A percentile compares a stretch with the other conserved stretches of the same genome.
phyloP scores from a whole-genome alignment of 305 asterid species.

The Rubia occidens region DNA sequence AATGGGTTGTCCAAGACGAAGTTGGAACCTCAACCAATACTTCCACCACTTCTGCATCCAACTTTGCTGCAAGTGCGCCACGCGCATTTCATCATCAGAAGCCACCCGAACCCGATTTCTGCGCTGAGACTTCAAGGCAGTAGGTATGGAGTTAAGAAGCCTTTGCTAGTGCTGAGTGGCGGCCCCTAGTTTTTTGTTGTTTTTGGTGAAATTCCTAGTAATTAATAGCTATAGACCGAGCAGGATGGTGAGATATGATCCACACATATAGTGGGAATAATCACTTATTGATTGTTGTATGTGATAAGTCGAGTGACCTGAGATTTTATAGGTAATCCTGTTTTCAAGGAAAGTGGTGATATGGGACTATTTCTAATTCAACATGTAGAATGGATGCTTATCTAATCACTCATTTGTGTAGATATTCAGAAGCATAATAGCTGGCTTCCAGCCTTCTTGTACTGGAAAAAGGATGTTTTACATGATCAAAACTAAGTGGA shows the following conservation, averaged over 20 bases:
- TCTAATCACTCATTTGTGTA: not conserved
- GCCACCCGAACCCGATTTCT: conserved; percentile 65
- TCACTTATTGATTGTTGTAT: not conserved
- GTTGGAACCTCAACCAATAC: conserved; percentile 28
- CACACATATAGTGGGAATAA: no score
- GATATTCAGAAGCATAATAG: no score
- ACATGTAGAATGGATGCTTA: no score
- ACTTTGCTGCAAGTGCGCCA: conserved; percentile 37
- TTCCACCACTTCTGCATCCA: conserved; percentile 44
- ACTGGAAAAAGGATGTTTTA: no score
- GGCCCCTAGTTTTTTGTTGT: no score
- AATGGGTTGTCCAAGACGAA: conserved; percentile 23
- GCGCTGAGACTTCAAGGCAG: not conserved
- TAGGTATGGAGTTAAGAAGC: not conserved
- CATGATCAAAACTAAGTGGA: not conserved
- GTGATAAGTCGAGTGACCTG: not conserved
- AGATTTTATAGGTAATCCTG: not conserved
- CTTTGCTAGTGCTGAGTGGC: not conserved
- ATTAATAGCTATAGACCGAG: no score
- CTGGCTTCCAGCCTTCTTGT: no score
- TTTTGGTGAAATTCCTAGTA: no score
- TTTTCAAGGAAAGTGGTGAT: no score
- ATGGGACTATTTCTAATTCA: no score
- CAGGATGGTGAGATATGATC: no score
- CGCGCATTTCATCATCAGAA: conserved; percentile 41